Conservation (phyloP, 768 basidiomycete genomes). For the Hypsizygus marmoreus region DNA sequence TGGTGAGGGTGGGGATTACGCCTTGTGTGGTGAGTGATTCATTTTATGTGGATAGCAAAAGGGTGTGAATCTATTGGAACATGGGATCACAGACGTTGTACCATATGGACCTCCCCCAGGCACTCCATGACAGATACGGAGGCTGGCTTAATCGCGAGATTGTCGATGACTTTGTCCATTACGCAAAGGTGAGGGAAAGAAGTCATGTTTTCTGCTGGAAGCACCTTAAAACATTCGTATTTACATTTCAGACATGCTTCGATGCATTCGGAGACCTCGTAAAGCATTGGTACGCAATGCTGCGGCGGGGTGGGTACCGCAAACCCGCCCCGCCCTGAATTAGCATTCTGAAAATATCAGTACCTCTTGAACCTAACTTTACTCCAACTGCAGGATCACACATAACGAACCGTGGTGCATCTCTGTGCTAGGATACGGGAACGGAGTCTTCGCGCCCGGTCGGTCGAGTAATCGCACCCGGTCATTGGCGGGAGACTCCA, state of each 20-base stretch:
- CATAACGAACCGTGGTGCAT: slow-evolving; percentile 76
- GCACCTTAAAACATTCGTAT: neutral
- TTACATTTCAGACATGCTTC: slow-evolving; percentile 56
- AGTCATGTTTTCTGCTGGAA: neutral
- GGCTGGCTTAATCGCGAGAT: slow-evolving; percentile 76
- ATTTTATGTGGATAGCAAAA: neutral
- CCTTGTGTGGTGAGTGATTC: slow-evolving; percentile 56
- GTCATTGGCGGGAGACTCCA: slow-evolving; percentile 58
- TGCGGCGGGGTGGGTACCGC: too few relatives aligned
- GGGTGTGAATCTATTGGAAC: neutral
- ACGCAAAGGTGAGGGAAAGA: slow-evolving; percentile 53
- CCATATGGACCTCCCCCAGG: slow-evolving; percentile 80
- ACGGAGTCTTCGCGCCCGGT: slow-evolving; percentile 70
- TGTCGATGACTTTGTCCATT: slow-evolving; percentile 61
- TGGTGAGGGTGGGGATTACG: slow-evolving; percentile 58
- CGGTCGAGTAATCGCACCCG: slow-evolving; percentile 60
- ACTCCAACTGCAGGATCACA: slow-evolving; percentile 51
- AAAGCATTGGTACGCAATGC: slow-evolving; percentile 66
- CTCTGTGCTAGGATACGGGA: slow-evolving; percentile 63
- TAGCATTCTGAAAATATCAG: too few relatives aligned
- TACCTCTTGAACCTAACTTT: slow-evolving; percentile 3
- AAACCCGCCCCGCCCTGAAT: too few relatives aligned
- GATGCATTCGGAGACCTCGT: slow-evolving; percentile 72
- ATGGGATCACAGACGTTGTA: slow-evolving; percentile 54
- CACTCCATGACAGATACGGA: slow-evolving; percentile 69